Evolutionary conservation across 805 yeast species (phyloP).

Genomic region (Kluyveromyces aestuarii): DNA sequence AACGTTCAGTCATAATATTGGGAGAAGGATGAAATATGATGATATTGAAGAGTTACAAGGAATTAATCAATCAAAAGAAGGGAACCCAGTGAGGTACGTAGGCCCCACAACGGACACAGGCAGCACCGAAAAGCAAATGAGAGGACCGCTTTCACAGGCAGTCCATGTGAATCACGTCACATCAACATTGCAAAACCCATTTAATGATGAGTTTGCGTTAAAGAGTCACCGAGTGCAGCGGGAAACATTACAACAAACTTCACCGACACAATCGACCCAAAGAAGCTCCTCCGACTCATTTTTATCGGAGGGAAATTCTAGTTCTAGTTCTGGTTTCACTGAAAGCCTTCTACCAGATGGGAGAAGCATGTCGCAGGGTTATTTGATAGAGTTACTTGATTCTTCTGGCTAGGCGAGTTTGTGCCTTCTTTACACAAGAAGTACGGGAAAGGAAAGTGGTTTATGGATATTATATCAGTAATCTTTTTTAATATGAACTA

Average conservation of each 20-base stretch:
- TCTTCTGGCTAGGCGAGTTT: background rate
- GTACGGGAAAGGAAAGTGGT: too few species aligned
- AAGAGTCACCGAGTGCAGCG: background rate
- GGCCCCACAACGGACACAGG: background rate
- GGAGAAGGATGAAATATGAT: conserved; percentile 10
- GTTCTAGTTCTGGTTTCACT: background rate
- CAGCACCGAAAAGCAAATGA: background rate
- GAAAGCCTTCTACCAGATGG: background rate
- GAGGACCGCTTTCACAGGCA: background rate
- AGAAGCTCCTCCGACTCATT: background rate
- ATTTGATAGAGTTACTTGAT: background rate
- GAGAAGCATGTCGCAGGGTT: background rate
- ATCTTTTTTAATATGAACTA: too few species aligned
- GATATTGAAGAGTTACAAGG: conserved; percentile 1
- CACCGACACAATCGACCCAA: background rate
- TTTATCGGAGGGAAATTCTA: background rate
- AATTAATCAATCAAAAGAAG: background rate
- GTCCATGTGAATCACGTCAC: background rate
- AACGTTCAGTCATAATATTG: conserved; percentile 16
- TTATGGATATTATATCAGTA: too few species aligned
- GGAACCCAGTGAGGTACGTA: too few species aligned
- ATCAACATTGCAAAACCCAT: conserved; percentile 11
- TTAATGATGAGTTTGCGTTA: conserved; percentile 16
- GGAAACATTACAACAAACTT: background rate
- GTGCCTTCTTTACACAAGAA: too few species aligned